Base-by-base conservation (phyloP, 345 rosid species). In the Capsella bursapastoris region DNA sequence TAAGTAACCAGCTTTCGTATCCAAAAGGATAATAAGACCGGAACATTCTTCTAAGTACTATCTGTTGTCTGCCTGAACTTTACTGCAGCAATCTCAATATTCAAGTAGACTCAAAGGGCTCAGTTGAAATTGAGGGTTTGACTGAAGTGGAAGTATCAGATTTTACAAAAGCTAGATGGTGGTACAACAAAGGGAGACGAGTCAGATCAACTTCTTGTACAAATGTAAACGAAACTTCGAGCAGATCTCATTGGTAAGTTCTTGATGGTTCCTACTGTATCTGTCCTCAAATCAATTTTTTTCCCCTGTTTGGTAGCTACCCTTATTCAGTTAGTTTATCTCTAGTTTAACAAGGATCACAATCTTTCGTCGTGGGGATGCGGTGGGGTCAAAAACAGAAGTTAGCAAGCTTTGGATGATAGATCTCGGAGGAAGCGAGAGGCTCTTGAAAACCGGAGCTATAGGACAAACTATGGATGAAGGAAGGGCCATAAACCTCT, bases 351-450 rank as follows among this genome's bases (percentile, higher is more conserved):
- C 78, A 63, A 86, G 93, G 89, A 89, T 94, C 84, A 72, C 88
- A 67, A 82, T 94, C 76, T 80, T 75, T 74, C 88, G 86, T 47
- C 78, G 51, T 71, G 88, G 84, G 72, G 85, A 91, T 68, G 81
- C 52, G 64, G 67, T 57, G 79, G 86, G 86, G 55, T 85, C 84
- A 31, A 87, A 76, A 83, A 65, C 80, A 57, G 87, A 88, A 81
- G 85, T 82, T 52, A 91, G 96, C 90, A 91, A 91, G 80, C 81
- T 94, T 64, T 91, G 98, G 98, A 84, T 94, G 97, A 89, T 90
- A 48, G 98, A 94, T 86, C 97, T 94, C 2, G 97, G 96, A 75
- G 98, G 98, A n/a, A 91, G 97, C 15, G 96, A 94, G 79, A 77
- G 98, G 51, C 76, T 94, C 66, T 50, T 88, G 48, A 94, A 94